Conservation (phyloP, 2,329 filamentous ascomycete genomes). For the Penicillium sp. region DNA sequence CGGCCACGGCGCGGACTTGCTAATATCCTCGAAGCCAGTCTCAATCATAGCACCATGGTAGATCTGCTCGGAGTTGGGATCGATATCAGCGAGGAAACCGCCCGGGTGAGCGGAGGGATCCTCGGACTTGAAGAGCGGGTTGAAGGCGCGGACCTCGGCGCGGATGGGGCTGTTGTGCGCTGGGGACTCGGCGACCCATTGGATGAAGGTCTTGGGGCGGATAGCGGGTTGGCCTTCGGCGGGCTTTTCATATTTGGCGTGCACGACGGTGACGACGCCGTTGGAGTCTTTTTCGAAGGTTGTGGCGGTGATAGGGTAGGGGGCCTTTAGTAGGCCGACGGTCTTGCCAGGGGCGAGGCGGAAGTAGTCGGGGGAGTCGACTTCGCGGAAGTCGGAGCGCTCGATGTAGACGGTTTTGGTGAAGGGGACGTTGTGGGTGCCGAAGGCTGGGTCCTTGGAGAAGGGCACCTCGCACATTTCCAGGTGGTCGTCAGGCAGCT, state of each 20-base stretch:
- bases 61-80: slow-evolving; percentile 76
- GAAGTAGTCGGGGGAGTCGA: slow-evolving; percentile 69
- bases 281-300: slow-evolving; percentile 65
- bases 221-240: slow-evolving; percentile 58
- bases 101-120: slow-evolving; percentile 72
- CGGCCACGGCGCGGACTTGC: slow-evolving; percentile 71
- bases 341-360: slow-evolving; percentile 69
- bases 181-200: slow-evolving; percentile 75
- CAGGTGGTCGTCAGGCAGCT: slow-evolving; percentile 63
- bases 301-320: slow-evolving; percentile 64
- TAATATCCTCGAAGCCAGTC: slow-evolving; percentile 74
- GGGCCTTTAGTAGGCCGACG: slow-evolving; percentile 67
- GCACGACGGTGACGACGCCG: slow-evolving; percentile 62
- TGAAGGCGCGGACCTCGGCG: slow-evolving; percentile 73
- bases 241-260: slow-evolving; percentile 63
- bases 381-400: slow-evolving; percentile 69
- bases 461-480: slow-evolving; percentile 70
- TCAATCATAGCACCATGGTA: slow-evolving; percentile 76
- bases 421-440: slow-evolving; percentile 57
- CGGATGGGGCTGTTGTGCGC: slow-evolving; percentile 56
- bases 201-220: slow-evolving; percentile 72
- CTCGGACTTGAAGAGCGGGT: slow-evolving; percentile 78
- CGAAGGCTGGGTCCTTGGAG: slow-evolving; percentile 63
- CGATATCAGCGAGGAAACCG: slow-evolving; percentile 79
- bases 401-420: slow-evolving; percentile 83